Conservation (phyloP, 2,329 filamentous ascomycete species). For the Penicillium sp. region DNA sequence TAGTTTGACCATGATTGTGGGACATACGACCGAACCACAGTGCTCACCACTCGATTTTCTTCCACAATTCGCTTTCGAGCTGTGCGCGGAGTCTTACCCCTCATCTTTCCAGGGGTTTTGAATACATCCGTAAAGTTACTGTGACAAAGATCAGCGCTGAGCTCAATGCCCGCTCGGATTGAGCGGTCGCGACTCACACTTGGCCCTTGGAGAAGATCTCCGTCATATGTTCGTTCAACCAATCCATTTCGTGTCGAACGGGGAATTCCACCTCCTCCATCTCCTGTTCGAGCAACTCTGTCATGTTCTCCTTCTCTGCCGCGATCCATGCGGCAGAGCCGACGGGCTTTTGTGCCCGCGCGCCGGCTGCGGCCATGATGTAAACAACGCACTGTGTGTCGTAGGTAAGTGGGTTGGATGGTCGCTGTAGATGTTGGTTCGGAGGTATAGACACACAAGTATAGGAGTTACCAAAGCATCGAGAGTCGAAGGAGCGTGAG, state of each 20-base stretch:
- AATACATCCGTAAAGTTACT: slow-evolving; percentile 94
- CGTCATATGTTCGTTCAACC: slow-evolving; percentile 97
- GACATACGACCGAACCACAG: slow-evolving; percentile 3
- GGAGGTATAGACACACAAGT: background rate
- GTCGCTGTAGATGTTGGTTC: background rate
- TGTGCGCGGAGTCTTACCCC: slow-evolving; percentile 47
- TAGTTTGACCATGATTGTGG: slow-evolving; percentile 3
- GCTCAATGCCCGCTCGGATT: slow-evolving; percentile 1
- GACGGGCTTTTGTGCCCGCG: slow-evolving; percentile 52
- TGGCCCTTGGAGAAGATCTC: slow-evolving; percentile 84
- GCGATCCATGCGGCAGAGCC: slow-evolving; percentile 81
- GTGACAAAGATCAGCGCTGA: slow-evolving; percentile 27
- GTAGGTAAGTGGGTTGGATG: slow-evolving; percentile 6
- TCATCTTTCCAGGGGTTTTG: slow-evolving; percentile 57
- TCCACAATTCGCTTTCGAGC: slow-evolving; percentile 41
- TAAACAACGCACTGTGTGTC: slow-evolving; percentile 33
- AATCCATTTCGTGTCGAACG: slow-evolving; percentile 89
- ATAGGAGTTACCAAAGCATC: slow-evolving; percentile 1
- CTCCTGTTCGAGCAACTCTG: slow-evolving; percentile 71
- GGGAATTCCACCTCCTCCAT: slow-evolving; percentile 90
- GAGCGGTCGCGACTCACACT: slow-evolving; percentile 58
- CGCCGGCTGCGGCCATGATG: slow-evolving; percentile 37
- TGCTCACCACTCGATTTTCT: slow-evolving; percentile 43
- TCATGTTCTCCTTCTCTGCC: slow-evolving; percentile 73
- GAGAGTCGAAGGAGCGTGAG: slow-evolving; percentile 3